Conservation (phyloP, 2,329 filamentous ascomycete genomes). For the Stachybotrys chlorohalonatus region DNA sequence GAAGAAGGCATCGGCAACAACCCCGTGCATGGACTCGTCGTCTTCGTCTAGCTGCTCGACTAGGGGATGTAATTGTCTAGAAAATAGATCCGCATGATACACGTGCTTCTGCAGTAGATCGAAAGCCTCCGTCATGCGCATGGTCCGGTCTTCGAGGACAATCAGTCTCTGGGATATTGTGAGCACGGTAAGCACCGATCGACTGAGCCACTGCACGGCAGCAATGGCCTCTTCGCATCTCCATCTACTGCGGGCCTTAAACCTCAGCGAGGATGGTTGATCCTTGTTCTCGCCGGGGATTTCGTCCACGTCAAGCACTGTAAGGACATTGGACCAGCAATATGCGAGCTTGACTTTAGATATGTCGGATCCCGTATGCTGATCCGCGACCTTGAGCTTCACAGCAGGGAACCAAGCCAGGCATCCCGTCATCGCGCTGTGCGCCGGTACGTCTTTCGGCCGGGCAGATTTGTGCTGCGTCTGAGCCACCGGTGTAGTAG, state of each 20-base stretch:
- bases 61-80: constrained; percentile 70
- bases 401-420: constrained; percentile 97
- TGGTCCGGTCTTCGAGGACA: constrained; percentile 79
- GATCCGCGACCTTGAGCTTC: constrained; percentile 70
- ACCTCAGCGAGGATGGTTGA: constrained; percentile 69
- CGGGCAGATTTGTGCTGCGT: constrained; percentile 91
- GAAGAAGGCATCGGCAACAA: constrained; percentile 93
- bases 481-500: constrained; percentile 90
- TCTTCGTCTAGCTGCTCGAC: constrained; percentile 86
- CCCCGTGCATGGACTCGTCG: constrained; percentile 83
- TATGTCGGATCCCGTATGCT: constrained; percentile 55
- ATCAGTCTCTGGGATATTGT: constrained; percentile 92
- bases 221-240: constrained; percentile 92
- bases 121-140: constrained; percentile 90
- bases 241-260: constrained; percentile 80
- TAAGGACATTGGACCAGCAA: constrained; percentile 98
- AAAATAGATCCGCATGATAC: constrained; percentile 86
- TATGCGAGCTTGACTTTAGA: constrained; percentile 87
- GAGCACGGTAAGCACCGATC: constrained; percentile 82
- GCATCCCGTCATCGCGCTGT: constrained; percentile 88
- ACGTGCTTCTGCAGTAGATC: constrained; percentile 89
- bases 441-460: constrained; percentile 82
- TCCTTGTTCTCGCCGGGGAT: constrained; percentile 59
- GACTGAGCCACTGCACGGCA: constrained; percentile 91
- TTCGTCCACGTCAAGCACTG: constrained; percentile 81